These are phyloP conservation scores for Hamamelis virginiana DNA, from an alignment of 164 flowering plant species.

Conservation along the genomic window DNA sequence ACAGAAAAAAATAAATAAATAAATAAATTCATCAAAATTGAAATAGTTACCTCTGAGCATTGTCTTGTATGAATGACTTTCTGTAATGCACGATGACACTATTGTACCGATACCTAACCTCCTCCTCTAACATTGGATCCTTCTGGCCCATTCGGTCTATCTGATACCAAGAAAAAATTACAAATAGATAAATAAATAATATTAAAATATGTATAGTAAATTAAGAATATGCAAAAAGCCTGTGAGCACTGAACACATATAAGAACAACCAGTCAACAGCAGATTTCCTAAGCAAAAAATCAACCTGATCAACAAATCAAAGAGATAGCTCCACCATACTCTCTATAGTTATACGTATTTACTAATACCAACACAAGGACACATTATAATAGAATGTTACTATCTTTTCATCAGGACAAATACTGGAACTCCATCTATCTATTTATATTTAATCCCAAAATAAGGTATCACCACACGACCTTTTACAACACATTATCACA, in stretches of 20 bases:
- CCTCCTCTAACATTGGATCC: constrained; percentile 80
- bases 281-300: neutral
- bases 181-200: neutral
- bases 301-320: too few species aligned
- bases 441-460: too few species aligned
- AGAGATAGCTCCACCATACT: too few species aligned
- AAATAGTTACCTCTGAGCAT: constrained; percentile 75
- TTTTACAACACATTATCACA: too few species aligned
- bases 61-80: constrained; percentile 89
- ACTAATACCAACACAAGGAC: too few species aligned
- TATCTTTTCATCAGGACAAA: too few species aligned
- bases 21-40: neutral
- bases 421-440: too few species aligned
- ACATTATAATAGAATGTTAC: too few species aligned
- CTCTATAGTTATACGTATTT: too few species aligned
- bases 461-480: too few species aligned
- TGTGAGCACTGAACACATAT: neutral
- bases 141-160: constrained; percentile 73
- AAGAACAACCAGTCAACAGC: neutral
- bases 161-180: constrained; percentile 34
- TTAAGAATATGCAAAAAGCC: neutral
- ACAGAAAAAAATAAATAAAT: too few species aligned
- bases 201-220: neutral
- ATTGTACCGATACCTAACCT: constrained; percentile 84
- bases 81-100: constrained; percentile 83